These are phyloP conservation scores for Cystobasidium tubakii DNA, from an alignment of 768 basidiomycete genomes.

Conservation along the genomic window DNA sequence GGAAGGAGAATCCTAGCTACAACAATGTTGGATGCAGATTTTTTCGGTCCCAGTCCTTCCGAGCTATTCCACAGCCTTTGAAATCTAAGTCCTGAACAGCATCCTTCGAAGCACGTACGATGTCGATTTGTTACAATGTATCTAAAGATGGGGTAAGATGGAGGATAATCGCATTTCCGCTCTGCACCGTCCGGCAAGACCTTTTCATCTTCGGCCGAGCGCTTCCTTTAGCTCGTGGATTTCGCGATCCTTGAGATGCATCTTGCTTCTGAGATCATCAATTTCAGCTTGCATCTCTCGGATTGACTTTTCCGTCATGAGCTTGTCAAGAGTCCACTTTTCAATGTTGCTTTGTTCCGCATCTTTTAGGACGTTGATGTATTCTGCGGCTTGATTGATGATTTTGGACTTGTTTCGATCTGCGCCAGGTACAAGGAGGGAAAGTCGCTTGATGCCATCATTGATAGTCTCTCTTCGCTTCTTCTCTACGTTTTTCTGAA, in stretches of 20 bases:
- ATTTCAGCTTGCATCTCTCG: constrained; percentile 42
- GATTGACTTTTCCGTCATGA: constrained; percentile 73
- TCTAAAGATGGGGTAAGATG: no score
- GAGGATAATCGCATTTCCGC: no score
- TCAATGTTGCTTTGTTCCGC: constrained; percentile 85
- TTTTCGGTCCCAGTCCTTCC: not conserved
- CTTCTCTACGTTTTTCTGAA: constrained; percentile 98
- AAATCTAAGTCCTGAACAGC: not conserved
- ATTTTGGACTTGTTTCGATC: constrained; percentile 66
- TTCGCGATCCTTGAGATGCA: constrained; percentile 10
- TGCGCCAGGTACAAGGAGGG: constrained; percentile 67
- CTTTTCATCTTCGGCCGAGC: not conserved
- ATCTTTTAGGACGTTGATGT: constrained; percentile 84
- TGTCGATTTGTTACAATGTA: not conserved
- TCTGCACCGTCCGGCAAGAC: no score
- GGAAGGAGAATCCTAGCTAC: not conserved
- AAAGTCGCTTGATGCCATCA: constrained; percentile 88
- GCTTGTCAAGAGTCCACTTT: constrained; percentile 87
- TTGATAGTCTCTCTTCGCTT: constrained; percentile 91
- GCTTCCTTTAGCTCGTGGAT: not conserved
- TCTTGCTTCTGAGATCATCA: constrained; percentile 27
- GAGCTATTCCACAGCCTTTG: not conserved
- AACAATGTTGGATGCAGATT: no score
- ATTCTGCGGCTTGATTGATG: constrained; percentile 77
- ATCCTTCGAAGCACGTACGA: not conserved